These are phyloP conservation scores for Neofusicoccum cordaticola DNA, from an alignment of 2,329 filamentous ascomycete genomes.

Conservation along the genomic window DNA sequence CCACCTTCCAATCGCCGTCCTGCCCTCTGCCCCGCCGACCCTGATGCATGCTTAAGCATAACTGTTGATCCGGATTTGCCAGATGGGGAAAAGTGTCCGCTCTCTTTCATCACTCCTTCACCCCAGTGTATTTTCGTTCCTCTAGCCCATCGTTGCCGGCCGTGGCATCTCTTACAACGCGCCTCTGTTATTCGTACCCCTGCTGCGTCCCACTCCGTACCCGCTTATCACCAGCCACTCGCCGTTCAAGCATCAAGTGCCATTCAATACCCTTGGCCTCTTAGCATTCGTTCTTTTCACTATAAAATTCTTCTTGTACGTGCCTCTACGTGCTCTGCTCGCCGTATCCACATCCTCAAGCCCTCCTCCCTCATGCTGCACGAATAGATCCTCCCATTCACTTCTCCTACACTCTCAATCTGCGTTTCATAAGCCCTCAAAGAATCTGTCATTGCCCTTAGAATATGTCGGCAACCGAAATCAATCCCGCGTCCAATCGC, in stretches of 20 bases:
- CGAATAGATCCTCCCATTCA: too few relatives aligned
- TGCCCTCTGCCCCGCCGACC: background rate
- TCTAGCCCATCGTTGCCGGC: background rate
- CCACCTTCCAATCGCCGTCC: background rate
- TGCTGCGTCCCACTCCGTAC: background rate
- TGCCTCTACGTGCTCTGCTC: background rate
- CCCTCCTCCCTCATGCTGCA: too few relatives aligned
- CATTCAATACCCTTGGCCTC: background rate
- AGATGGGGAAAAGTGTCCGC: background rate
- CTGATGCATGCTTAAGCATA: background rate
- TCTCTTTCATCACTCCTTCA: background rate
- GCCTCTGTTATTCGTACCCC: background rate
- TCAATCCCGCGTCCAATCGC: background rate
- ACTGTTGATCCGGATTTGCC: background rate
- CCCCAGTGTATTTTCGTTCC: background rate
- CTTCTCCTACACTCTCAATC: too few relatives aligned
- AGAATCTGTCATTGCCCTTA: too few relatives aligned
- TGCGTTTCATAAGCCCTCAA: too few relatives aligned
- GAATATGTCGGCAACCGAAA: background rate
- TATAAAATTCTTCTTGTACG: background rate
- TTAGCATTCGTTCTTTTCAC: background rate
- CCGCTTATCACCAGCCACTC: conserved; percentile 5
- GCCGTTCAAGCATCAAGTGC: background rate
- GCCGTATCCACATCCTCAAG: too few relatives aligned
- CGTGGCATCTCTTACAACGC: background rate